A percentile compares a stretch with the other conserved stretches of the same genome.
phyloP scores from a whole-genome alignment of 2,329 filamentous ascomycete genomes.

The Pseudocercospora cruenta region DNA sequence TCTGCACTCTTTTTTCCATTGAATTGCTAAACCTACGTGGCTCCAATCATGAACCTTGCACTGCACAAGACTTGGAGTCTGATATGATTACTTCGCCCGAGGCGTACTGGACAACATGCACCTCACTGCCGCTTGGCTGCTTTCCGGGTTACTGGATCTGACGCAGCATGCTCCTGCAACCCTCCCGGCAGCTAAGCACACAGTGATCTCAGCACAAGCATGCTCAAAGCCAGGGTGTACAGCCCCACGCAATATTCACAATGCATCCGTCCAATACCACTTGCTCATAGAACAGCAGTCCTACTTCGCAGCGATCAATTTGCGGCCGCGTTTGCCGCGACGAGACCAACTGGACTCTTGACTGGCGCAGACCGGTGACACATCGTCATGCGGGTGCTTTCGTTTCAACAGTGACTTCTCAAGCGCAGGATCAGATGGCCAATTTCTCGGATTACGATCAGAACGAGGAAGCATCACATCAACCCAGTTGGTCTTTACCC shows the following conservation, averaged over 20 bases:
- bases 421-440: background rate
- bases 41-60: background rate
- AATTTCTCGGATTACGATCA: background rate
- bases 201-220: background rate
- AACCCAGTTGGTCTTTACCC: slow-evolving; percentile 1
- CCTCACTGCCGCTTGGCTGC: background rate
- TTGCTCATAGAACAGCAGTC: background rate
- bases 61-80: background rate
- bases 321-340: background rate
- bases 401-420: background rate
- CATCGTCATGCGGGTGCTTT: background rate
- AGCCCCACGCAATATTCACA: background rate
- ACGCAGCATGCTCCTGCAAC: background rate
- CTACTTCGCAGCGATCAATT: background rate
- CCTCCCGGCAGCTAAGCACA: background rate
- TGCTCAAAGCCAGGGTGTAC: background rate
- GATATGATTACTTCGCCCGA: background rate
- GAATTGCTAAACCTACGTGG: background rate
- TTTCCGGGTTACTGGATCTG: background rate
- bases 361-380: background rate
- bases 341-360: background rate
- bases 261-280: background rate
- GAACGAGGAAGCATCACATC: background rate
- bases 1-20: background rate
- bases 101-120: background rate